Evolutionary conservation across 352 stramenopile species (phyloP), one percentile per base, ranked within the genome.

Genomic region (Pythium aquatile): DNA sequence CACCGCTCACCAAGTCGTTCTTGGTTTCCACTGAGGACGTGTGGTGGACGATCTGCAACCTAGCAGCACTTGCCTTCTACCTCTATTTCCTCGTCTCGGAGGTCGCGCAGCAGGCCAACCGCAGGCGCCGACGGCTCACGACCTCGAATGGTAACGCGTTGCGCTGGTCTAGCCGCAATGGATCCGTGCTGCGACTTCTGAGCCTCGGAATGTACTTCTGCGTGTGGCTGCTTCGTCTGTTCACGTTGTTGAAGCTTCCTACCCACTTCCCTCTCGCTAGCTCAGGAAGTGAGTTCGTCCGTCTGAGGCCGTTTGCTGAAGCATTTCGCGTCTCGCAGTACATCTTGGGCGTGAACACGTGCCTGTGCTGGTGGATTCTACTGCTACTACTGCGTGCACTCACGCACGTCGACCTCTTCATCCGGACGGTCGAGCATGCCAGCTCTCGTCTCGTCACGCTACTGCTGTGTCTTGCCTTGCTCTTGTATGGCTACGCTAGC

Each of bases 401-500:
- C 13, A 59, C 52, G n/a, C 62, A 73, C 24, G 63, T 87, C n/a
- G 72, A 81, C 20, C 60, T 81, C 29, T 66, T 84, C 5, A 68
- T 82, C 11, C 69, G 76, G 29, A 76, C 70, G 17, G 32, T 85
- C 39, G 46, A 73, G 2, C 55, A 71, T 1, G 74, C 73, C 24
- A 54, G 64, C 1, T 64, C 70, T 2, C 61, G 81, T 26, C 61
- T 87, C 17, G 40, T 75, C 20, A 68, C 71, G 10, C 57, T 88
- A 16, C 30, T 81, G 3, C 5, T 83, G 7, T 75, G 71, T 40
- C 48, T 81, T 24, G 52, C 55, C 0, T 17, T 81, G 8, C 58
- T 85, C 29, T 37, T 85, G 8, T 75, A 81, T 52, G 75, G 76
- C 9, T 87, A 83, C 30, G 76, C 75, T 14, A 82, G 70, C 8